Evolutionary conservation across 2,329 filamentous ascomycete species (phyloP).

Genomic region (Sarocladium strictum): DNA sequence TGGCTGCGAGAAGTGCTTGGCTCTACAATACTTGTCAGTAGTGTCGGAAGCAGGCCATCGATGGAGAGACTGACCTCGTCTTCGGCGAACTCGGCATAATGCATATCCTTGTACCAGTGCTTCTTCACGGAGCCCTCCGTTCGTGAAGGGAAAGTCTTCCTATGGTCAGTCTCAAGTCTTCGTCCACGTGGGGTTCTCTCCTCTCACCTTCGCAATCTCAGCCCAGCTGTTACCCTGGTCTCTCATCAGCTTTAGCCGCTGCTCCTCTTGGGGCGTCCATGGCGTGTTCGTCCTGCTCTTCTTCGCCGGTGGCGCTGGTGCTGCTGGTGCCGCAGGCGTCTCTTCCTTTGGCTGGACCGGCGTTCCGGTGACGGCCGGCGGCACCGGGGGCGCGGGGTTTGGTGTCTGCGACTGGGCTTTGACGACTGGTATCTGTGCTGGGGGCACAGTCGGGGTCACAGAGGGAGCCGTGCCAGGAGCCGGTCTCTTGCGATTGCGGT

Average conservation of each 20-base stretch:
- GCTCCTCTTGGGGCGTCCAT: constrained; percentile 93
- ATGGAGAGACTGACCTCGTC: constrained; percentile 66
- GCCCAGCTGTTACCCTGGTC: constrained; percentile 94
- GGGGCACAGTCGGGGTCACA: constrained; percentile 20
- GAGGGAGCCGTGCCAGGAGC: constrained; percentile 29
- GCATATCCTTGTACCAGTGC: constrained; percentile 99
- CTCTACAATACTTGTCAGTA: constrained; percentile 42
- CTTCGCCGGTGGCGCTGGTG: constrained; percentile 58
- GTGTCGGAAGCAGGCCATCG: background rate
- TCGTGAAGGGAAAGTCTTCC: constrained; percentile 78
- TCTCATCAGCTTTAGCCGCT: constrained; percentile 87
- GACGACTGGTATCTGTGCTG: constrained; percentile 30
- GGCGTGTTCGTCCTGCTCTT: constrained; percentile 98
- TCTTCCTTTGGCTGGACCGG: constrained; percentile 24
- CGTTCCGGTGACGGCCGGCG: constrained; percentile 9
- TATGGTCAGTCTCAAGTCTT: constrained; percentile 4
- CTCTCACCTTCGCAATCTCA: constrained; percentile 96
- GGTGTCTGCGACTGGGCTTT: constrained; percentile 7
- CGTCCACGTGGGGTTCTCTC: constrained; percentile 15
- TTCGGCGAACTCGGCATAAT: constrained; percentile 97
- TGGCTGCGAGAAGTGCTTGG: constrained; percentile 77
- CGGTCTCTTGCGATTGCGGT: constrained; percentile 34
- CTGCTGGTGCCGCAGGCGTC: constrained; percentile 9
- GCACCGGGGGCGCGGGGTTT: constrained; percentile 8
- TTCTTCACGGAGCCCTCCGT: constrained; percentile 99